Conservation (phyloP, 306 rosid genomes). For the Quercus engelmannii region DNA sequence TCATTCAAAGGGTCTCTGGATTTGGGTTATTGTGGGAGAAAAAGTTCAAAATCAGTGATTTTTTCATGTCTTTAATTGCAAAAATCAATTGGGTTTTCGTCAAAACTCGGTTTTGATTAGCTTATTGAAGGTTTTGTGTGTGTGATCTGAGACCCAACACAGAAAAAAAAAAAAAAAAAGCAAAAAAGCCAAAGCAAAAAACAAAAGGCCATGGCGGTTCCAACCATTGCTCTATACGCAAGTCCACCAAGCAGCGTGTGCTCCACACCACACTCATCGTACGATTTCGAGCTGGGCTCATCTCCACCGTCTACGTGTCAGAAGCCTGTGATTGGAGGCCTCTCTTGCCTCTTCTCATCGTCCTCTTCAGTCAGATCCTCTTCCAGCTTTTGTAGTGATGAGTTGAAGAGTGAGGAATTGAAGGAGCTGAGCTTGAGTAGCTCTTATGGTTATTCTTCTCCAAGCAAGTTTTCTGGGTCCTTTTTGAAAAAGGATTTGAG, state of each 20-base stretch:
- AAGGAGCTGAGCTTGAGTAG: slow-evolving; percentile 55
- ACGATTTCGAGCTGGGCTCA: slow-evolving; percentile 73
- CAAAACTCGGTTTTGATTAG: too few relatives aligned
- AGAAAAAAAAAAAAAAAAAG: not conserved
- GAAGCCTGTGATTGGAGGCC: slow-evolving; percentile 70
- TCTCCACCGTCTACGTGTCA: slow-evolving; percentile 63
- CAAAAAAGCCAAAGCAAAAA: not conserved
- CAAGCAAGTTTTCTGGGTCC: slow-evolving; percentile 52
- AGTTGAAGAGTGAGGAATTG: slow-evolving; percentile 63
- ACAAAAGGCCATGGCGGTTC: slow-evolving; percentile 58
- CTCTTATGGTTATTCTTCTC: slow-evolving; percentile 72
- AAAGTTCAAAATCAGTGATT: too few relatives aligned
- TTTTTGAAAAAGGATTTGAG: slow-evolving; percentile 75
- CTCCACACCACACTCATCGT: slow-evolving; percentile 68
- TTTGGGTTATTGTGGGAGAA: not conserved
- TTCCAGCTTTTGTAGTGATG: slow-evolving; percentile 56
- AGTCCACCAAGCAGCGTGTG: slow-evolving; percentile 88
- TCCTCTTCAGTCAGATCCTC: slow-evolving; percentile 49
- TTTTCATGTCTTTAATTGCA: too few relatives aligned
- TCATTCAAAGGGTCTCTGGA: not conserved
- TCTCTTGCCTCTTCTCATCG: slow-evolving; percentile 79
- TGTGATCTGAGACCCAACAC: slow-evolving; percentile 26
- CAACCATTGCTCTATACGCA: slow-evolving; percentile 80
- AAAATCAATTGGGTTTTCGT: too few relatives aligned
- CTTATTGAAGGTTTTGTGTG: not conserved